Base-by-base conservation (phyloP, 495 filamentous ascomycete genomes). In the Thozetella sp. region DNA sequence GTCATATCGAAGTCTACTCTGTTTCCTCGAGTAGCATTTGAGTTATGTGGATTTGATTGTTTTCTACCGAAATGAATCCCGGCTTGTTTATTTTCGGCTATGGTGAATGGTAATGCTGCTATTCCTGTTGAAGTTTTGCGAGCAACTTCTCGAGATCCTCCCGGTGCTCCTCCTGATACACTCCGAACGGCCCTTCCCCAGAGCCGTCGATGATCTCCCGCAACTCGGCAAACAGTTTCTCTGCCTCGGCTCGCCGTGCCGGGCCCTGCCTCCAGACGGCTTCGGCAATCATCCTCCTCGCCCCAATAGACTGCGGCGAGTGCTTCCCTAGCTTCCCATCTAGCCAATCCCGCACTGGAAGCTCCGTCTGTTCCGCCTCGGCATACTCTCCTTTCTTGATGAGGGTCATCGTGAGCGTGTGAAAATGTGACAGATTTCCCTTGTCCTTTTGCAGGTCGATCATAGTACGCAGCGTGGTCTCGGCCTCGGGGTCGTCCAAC, bases 151-250 rank as follows among this genome's bases (percentile, higher is more conserved):
- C 52, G 23, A 20, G 10, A 6, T 30, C 13, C 52, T 54, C 25
- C 52, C 15, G 27, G 23, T 54, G 17, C 52, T 54, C 52, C 3
- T 54, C 52, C 52, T 54, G 52, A 54, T 54, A 54, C 24, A 54
- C 52, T 2, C 23, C 25, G 22, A n/a, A 54, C 52, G 27, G 24
- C 52, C 52, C 52, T 6, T 20, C 22, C n/a, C 52, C 24, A 3
- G 52, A 54, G 13, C 22, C 25, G 11, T 27, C 23, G 20, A 54
- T 27, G 52, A 54, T 25, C 17, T 17, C 9, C 17, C 34, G n/a
- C 25, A 27, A 30, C 52, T 54, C 52, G 17, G 52, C 23, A 2
- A 54, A 34, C 24, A 54, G 52, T 25, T 26, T 11, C 17, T 54
- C 52, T 3, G 52, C 52, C 25, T 54, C 52, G 2, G n/a, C 24